A percentile compares a stretch with the other conserved stretches of the same genome.
phyloP scores from a whole-genome alignment of 1,284 basidiomycete genomes.

The Trichosporon sp. region DNA sequence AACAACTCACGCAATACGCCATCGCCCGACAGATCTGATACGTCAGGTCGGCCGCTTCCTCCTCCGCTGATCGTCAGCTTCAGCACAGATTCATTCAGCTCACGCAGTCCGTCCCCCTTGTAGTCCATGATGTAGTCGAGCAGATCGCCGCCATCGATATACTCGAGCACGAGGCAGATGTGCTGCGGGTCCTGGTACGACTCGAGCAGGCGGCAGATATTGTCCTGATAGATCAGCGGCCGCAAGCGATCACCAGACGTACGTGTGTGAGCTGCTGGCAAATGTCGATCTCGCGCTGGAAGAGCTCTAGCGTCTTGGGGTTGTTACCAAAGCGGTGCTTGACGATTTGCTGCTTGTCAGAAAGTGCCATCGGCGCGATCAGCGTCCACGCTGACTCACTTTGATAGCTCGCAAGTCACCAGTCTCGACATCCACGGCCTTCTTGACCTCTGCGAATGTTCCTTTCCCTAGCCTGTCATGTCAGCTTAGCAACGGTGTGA shows the following conservation, averaged over 20 bases:
- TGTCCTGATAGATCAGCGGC: constrained; percentile 48
- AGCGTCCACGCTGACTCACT: constrained; percentile 24
- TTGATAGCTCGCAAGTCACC: constrained; percentile 46
- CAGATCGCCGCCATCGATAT: constrained; percentile 81
- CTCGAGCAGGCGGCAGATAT: constrained; percentile 75
- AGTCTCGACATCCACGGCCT: constrained; percentile 45
- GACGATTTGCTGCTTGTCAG: constrained; percentile 35
- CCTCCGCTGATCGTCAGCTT: constrained; percentile 33
- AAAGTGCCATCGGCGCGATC: constrained; percentile 52
- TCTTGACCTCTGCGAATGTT: constrained; percentile 47
- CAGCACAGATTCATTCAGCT: constrained; percentile 32
- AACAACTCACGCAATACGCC: constrained; percentile 42
- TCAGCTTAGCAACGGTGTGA: constrained; percentile 1
- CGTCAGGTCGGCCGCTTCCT: constrained; percentile 36
- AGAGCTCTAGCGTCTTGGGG: constrained; percentile 50
- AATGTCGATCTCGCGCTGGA: constrained; percentile 73
- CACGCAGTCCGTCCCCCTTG: constrained; percentile 55
- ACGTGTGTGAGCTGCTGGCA: constrained; percentile 66
- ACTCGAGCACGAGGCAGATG: constrained; percentile 56
- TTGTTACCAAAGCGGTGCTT: constrained; percentile 49
- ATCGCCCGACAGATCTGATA: constrained; percentile 47
- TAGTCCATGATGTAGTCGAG: constrained; percentile 65
- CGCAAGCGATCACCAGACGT: constrained; percentile 15
- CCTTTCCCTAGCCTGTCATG: constrained; percentile 45
- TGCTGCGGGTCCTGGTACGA: constrained; percentile 63